Conservation (phyloP, 441 rosid genomes). For the Populus hybrid region DNA sequence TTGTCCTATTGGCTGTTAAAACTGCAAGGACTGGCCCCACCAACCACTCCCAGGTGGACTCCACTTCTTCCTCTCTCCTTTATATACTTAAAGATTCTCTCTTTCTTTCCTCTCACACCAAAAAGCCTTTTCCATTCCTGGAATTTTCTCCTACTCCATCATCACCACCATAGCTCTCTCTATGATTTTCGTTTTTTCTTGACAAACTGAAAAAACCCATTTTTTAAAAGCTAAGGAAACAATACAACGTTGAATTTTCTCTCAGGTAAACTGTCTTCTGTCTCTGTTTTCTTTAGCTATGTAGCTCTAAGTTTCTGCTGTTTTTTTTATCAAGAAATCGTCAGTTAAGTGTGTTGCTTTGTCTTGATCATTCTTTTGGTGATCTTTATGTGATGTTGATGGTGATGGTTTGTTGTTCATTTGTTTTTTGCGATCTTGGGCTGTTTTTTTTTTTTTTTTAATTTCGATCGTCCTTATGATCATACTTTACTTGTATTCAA, state of each 20-base stretch:
- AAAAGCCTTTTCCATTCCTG: neutral
- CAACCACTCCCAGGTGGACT: constrained; percentile 25
- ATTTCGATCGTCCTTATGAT: neutral
- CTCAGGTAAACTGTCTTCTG: neutral
- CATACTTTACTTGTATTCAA: neutral
- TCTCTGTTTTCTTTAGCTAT: neutral
- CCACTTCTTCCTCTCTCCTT: constrained; percentile 16
- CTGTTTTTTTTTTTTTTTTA: neutral
- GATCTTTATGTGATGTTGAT: neutral
- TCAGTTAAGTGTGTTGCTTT: neutral
- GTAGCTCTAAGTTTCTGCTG: neutral
- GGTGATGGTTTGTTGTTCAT: no score
- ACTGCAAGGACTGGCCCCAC: constrained; percentile 1
- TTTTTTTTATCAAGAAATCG: neutral
- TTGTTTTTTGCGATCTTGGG: neutral
- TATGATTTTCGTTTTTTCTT: neutral
- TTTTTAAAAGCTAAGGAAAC: neutral
- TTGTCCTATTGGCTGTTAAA: constrained; percentile 11
- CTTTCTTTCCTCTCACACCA: constrained; percentile 3
- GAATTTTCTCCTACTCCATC: neutral
- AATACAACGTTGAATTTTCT: neutral
- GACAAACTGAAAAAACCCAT: neutral
- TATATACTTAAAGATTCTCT: constrained; percentile 30
- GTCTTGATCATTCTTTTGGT: neutral
- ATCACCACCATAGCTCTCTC: neutral